Percentiles rank a stretch among this genome's conserved stretches.
Evolutionary conservation across 2,329 filamentous ascomycete species (phyloP).

Genomic region (Lanzia echinophila): DNA sequence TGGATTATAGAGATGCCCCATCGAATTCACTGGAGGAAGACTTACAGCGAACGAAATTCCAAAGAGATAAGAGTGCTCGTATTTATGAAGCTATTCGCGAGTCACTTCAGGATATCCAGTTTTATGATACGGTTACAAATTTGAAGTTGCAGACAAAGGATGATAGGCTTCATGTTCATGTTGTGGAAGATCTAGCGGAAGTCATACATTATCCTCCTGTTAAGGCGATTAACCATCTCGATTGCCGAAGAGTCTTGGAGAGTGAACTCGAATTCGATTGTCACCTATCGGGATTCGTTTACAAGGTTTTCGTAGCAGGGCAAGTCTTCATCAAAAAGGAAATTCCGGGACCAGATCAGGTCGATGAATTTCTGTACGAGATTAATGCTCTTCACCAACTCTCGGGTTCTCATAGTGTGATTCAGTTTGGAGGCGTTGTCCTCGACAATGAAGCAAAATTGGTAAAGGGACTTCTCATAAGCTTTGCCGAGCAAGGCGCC

Average conservation of each 20-base stretch:
- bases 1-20: slow-evolving; percentile 80
- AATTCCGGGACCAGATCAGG: slow-evolving; percentile 88
- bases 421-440: slow-evolving; percentile 80
- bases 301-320: slow-evolving; percentile 72
- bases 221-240: slow-evolving; percentile 67
- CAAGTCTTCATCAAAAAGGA: slow-evolving; percentile 88
- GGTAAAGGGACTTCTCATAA: slow-evolving; percentile 86
- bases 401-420: slow-evolving; percentile 66
- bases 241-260: slow-evolving; percentile 60
- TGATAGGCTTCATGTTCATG: slow-evolving; percentile 86
- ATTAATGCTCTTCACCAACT: slow-evolving; percentile 87
- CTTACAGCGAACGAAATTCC: slow-evolving; percentile 68
- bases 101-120: slow-evolving; percentile 87
- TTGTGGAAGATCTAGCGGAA: slow-evolving; percentile 87
- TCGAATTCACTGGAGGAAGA: slow-evolving; percentile 81
- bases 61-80: slow-evolving; percentile 84
- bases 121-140: slow-evolving; percentile 93
- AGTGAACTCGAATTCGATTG: slow-evolving; percentile 76
- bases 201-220: slow-evolving; percentile 79
- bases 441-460: slow-evolving; percentile 67
- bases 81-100: slow-evolving; percentile 95
- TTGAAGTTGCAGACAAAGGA: slow-evolving; percentile 86
- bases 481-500: slow-evolving; percentile 78
- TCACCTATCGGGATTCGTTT: slow-evolving; percentile 95
- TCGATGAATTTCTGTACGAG: slow-evolving; percentile 96